phyloP scores from a whole-genome alignment of 2,329 filamentous ascomycete species.

The Beauveria scarabaeidicola region DNA sequence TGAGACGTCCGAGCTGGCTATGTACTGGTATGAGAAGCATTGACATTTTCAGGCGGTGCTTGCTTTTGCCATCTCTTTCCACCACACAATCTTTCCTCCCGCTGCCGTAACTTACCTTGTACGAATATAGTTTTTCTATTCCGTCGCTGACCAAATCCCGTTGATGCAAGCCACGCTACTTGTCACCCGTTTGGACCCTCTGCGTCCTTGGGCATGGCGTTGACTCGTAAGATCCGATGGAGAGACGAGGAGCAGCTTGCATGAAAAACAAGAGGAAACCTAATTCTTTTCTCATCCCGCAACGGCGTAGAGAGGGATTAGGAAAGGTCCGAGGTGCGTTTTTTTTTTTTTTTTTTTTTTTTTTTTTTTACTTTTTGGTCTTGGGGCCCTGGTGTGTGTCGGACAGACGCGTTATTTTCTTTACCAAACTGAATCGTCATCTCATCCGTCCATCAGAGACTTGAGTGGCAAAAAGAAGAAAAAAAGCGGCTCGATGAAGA shows the following conservation, averaged over 20 bases:
- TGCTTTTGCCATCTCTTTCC: slow-evolving; percentile 7
- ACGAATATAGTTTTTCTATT: neutral
- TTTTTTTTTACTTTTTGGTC: neutral
- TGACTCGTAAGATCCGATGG: neutral
- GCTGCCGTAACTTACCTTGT: neutral
- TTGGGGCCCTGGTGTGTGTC: neutral
- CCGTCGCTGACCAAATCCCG: neutral
- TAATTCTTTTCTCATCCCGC: neutral
- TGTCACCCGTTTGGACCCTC: slow-evolving; percentile 3
- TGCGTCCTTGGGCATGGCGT: neutral
- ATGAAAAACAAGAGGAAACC: too few species aligned
- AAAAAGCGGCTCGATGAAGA: neutral
- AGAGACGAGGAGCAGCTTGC: neutral
- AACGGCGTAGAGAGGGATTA: neutral
- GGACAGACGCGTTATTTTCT: neutral
- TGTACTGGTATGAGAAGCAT: neutral
- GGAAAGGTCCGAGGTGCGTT: neutral
- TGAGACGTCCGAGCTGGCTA: neutral
- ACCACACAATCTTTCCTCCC: neutral
- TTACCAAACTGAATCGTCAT: neutral
- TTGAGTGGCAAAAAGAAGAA: neutral
- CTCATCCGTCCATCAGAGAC: too few species aligned
- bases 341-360: neutral
- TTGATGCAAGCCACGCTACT: slow-evolving; percentile 1
- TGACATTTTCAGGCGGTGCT: neutral